phyloP scores from a whole-genome alignment of 371 early-diverging fungal genomes.

The Syncephalastrum racemosum region DNA sequence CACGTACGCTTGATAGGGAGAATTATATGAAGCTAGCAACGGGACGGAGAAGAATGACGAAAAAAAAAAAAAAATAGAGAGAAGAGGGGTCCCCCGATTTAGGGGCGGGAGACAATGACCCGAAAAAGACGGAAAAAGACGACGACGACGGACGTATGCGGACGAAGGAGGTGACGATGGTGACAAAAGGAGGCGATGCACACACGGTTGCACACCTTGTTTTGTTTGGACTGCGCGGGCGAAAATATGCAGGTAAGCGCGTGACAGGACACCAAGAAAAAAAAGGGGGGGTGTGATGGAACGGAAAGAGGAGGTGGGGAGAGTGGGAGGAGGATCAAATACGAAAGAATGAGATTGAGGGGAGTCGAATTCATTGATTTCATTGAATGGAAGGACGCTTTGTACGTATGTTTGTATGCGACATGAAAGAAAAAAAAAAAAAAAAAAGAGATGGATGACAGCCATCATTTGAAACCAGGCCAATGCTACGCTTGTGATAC shows the following conservation, averaged over 20 bases:
- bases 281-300: slow-evolving; percentile 4
- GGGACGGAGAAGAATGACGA: slow-evolving; percentile 3
- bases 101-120: slow-evolving; percentile 1
- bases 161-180: too few species aligned
- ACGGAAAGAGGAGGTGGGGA: slow-evolving; percentile 7
- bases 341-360: too few species aligned
- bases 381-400: neutral
- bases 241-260: slow-evolving; percentile 25
- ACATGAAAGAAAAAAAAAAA: too few species aligned
- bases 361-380: neutral
- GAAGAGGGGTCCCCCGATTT: slow-evolving; percentile 4
- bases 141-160: too few species aligned
- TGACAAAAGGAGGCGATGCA: slow-evolving; percentile 16
- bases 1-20: neutral
- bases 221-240: slow-evolving; percentile 20
- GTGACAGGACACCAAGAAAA: slow-evolving; percentile 14
- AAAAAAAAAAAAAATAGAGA: slow-evolving; percentile 7
- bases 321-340: neutral
- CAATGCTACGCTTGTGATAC: slow-evolving; percentile 11
- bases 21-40: slow-evolving; percentile 3
- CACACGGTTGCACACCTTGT: slow-evolving; percentile 20
- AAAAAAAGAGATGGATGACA: too few species aligned
- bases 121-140: neutral
- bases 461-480: slow-evolving; percentile 18
- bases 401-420: too few species aligned